These are phyloP conservation scores for Cryphonectria naterciae DNA, from an alignment of 2,329 filamentous ascomycete genomes.

Conservation along the genomic window DNA sequence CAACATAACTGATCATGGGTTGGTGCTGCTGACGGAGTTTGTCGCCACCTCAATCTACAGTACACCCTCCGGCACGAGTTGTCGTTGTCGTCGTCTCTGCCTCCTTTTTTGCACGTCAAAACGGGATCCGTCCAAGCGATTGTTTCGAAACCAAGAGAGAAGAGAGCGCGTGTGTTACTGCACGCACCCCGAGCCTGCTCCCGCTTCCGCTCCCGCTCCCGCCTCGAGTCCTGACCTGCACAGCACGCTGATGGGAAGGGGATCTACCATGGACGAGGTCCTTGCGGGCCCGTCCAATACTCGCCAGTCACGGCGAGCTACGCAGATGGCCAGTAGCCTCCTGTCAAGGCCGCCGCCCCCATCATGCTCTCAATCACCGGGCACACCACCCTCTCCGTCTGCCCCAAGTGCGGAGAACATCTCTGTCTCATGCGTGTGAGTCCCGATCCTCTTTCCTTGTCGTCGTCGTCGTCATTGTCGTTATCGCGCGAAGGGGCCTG, in stretches of 20 bases:
- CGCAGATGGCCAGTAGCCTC: neutral
- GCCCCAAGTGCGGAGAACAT: conserved; percentile 13
- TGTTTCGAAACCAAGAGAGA: neutral
- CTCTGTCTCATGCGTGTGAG: conserved; percentile 28
- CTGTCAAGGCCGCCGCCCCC: conserved; percentile 2
- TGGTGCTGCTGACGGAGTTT: conserved; percentile 8
- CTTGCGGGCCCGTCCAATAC: conserved; percentile 22
- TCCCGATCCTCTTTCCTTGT: neutral
- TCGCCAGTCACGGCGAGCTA: conserved; percentile 15
- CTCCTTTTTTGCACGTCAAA: neutral
- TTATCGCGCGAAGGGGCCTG: neutral
- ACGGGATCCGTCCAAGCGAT: neutral
- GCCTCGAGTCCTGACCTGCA: neutral
- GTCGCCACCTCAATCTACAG: conserved; percentile 10
- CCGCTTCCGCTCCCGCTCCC: neutral
- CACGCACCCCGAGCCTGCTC: conserved; percentile 1
- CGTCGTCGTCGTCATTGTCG: neutral
- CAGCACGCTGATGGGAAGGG: conserved; percentile 22
- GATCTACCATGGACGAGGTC: conserved; percentile 19
- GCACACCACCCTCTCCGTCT: conserved; percentile 13
- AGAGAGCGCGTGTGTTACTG: neutral
- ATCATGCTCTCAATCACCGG: conserved; percentile 14
- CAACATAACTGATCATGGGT: neutral
- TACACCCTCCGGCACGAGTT: conserved; percentile 1
- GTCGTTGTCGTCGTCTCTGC: neutral